Evolutionary conservation across 306 rosid genomes (phyloP).

Genomic region (Begonia fuchsioides): DNA sequence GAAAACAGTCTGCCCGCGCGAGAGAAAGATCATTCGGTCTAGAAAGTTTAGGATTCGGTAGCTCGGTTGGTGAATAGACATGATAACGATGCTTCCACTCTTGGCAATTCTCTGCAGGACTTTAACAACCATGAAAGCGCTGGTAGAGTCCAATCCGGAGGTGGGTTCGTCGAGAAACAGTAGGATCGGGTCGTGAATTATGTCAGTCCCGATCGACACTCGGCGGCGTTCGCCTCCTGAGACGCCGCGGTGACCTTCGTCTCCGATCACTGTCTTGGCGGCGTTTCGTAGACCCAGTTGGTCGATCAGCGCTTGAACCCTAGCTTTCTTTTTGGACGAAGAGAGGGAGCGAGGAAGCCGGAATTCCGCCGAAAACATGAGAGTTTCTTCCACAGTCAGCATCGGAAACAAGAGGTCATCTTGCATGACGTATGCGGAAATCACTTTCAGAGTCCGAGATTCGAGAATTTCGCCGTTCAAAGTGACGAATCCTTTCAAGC

Average conservation of each 20-base stretch:
- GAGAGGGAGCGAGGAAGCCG: constrained; percentile 75
- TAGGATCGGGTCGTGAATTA: constrained; percentile 74
- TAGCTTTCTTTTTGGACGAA: constrained; percentile 49
- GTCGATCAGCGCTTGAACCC: constrained; percentile 69
- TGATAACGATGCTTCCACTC: constrained; percentile 72
- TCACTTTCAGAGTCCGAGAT: constrained; percentile 45
- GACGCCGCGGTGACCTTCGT: constrained; percentile 81
- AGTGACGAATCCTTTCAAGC: constrained; percentile 45
- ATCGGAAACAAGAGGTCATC: constrained; percentile 90
- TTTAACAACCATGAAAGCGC: constrained; percentile 89
- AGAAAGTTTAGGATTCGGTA: constrained; percentile 57
- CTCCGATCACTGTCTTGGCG: constrained; percentile 62
- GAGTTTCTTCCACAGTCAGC: constrained; percentile 91
- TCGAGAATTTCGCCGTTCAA: constrained; percentile 50
- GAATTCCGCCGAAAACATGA: constrained; percentile 82
- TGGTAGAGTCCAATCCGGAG: constrained; percentile 79
- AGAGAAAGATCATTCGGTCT: constrained; percentile 66
- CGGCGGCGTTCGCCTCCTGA: constrained; percentile 89
- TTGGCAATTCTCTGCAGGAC: constrained; percentile 71
- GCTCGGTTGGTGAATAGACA: constrained; percentile 87
- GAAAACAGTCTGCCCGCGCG: constrained; percentile 71
- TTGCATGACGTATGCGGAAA: constrained; percentile 94
- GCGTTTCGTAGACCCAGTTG: constrained; percentile 67
- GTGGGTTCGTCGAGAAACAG: constrained; percentile 90
- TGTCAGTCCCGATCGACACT: constrained; percentile 78